These are phyloP conservation scores for Scheffersomyces illinoinensis DNA, from an alignment of 1,139 yeast genomes.

Conservation along the genomic window DNA sequence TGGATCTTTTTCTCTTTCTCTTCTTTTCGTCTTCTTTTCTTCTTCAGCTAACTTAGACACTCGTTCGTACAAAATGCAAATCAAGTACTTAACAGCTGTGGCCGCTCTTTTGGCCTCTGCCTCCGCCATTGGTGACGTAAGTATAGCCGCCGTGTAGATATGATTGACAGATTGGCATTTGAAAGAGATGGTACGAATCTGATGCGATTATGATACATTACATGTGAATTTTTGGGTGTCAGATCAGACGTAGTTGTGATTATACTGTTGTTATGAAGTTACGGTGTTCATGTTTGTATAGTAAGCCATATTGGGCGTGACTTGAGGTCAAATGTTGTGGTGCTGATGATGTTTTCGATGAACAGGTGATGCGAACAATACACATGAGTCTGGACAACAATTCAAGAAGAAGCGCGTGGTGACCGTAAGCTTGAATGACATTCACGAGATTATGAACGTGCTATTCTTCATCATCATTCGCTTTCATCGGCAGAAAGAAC, in stretches of 20 bases:
- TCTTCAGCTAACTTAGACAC: background rate
- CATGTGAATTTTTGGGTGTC: background rate
- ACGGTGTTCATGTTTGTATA: background rate
- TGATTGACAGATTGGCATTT: background rate
- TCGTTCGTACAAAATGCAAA: constrained; percentile 30
- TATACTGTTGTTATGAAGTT: background rate
- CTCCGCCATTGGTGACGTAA: constrained; percentile 47
- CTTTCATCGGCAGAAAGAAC: no score
- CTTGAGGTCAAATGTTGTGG: background rate
- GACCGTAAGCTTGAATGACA: background rate
- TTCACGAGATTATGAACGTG: background rate
- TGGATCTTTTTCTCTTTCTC: background rate
- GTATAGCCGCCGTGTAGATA: constrained; percentile 15
- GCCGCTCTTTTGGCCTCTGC: constrained; percentile 40
- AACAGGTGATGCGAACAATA: background rate
- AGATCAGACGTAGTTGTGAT: background rate
- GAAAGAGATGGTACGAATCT: background rate
- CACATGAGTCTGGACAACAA: background rate
- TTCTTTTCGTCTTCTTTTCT: background rate
- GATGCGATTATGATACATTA: background rate
- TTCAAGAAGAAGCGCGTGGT: background rate
- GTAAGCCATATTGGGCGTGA: background rate
- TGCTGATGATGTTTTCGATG: background rate
- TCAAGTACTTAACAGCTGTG: constrained; percentile 38
- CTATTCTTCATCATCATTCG: no score